phyloP scores from a whole-genome alignment of 768 basidiomycete species.

The Butyriboletus loyo region DNA sequence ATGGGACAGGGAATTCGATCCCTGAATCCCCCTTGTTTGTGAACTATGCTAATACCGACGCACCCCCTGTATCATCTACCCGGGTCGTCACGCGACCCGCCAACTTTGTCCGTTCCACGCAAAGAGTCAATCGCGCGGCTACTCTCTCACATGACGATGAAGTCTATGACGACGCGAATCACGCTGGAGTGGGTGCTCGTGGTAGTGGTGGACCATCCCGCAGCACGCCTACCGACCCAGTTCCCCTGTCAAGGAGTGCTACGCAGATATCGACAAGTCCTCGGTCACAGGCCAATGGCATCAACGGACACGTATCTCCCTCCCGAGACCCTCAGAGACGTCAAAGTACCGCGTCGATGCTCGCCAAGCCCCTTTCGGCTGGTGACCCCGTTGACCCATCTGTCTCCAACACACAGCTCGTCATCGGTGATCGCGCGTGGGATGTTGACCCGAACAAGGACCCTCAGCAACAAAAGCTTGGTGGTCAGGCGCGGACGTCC shows the following conservation, averaged over 20 bases:
- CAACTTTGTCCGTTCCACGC: slow-evolving; percentile 45
- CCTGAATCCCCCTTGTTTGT: slow-evolving; percentile 87
- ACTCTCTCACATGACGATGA: slow-evolving; percentile 42
- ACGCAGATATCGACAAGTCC: slow-evolving; percentile 29
- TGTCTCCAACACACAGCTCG: slow-evolving; percentile 57
- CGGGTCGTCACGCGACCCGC: slow-evolving; percentile 57
- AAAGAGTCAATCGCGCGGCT: slow-evolving; percentile 29
- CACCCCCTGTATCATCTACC: slow-evolving; percentile 57
- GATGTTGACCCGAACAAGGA: slow-evolving; percentile 62
- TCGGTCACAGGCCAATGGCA: slow-evolving; percentile 32
- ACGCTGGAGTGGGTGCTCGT: slow-evolving; percentile 70
- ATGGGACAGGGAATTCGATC: slow-evolving; percentile 85
- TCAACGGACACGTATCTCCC: slow-evolving; percentile 31
- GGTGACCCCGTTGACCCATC: slow-evolving; percentile 60
- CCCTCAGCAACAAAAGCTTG: slow-evolving; percentile 46
- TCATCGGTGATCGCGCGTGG: slow-evolving; percentile 64
- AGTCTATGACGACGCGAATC: slow-evolving; percentile 46
- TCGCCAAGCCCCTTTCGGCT: slow-evolving; percentile 35
- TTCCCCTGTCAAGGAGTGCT: slow-evolving; percentile 28
- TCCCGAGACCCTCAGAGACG: slow-evolving; percentile 25
- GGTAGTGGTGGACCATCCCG: slow-evolving; percentile 38
- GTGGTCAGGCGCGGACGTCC: slow-evolving; percentile 18
- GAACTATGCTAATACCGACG: slow-evolving; percentile 70
- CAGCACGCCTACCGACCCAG: slow-evolving; percentile 33
- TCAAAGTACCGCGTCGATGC: slow-evolving; percentile 21